Conservation (phyloP, 768 basidiomycete species). For the Podaxis sp. region DNA sequence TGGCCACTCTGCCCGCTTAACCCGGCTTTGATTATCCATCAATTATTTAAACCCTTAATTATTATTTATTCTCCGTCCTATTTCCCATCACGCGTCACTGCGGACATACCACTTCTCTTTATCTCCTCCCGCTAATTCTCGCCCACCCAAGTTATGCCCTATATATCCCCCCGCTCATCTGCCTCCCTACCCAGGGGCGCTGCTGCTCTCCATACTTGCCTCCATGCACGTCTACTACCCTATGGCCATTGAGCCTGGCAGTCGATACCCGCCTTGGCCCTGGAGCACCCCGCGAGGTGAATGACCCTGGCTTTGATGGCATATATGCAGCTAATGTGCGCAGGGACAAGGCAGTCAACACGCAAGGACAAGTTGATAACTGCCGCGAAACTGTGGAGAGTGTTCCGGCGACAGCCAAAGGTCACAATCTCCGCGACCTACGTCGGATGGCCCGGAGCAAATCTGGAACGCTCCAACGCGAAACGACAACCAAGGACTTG, state of each 20-base stretch:
- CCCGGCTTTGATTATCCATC: background rate
- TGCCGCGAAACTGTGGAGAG: background rate
- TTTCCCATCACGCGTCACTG: background rate
- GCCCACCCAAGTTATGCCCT: no score
- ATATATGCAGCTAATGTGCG: background rate
- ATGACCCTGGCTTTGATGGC: background rate
- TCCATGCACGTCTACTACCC: background rate
- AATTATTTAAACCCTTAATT: background rate
- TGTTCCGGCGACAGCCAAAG: background rate
- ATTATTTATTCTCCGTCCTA: background rate
- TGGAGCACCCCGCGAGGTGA: background rate
- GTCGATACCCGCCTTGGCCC: background rate
- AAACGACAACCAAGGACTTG: background rate
- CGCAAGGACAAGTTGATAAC: background rate
- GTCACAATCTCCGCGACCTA: background rate
- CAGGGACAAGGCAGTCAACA: background rate
- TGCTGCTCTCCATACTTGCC: no score
- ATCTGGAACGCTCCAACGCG: background rate
- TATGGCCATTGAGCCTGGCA: background rate
- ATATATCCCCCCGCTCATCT: no score
- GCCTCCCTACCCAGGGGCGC: no score
- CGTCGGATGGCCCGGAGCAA: background rate
- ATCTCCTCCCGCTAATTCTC: no score
- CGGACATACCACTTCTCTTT: background rate
- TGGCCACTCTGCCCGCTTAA: no score